phyloP scores from a whole-genome alignment of 2,329 filamentous ascomycete genomes.

The Pestalotiopsis sp. region DNA sequence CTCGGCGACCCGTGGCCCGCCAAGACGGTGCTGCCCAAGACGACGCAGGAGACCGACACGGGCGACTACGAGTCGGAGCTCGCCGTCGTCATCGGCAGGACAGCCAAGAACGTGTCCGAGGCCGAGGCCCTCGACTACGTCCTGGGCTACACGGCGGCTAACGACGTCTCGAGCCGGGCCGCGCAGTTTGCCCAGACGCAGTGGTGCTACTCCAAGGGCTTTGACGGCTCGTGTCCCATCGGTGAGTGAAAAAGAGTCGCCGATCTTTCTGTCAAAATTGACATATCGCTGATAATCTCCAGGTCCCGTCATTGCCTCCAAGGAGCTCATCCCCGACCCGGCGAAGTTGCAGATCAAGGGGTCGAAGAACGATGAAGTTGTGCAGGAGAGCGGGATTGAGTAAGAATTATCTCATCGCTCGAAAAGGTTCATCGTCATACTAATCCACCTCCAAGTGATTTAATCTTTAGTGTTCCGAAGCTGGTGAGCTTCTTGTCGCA shows the following conservation, averaged over 20 bases:
- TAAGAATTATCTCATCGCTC: constrained; percentile 18
- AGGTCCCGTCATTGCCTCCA: constrained; percentile 52
- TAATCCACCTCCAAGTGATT: constrained; percentile 41
- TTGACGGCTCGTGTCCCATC: constrained; percentile 55
- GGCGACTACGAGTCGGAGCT: constrained; percentile 64
- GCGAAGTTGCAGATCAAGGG: constrained; percentile 42
- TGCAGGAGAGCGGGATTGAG: constrained; percentile 46
- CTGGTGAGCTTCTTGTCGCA: constrained; percentile 9
- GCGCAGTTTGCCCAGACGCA: constrained; percentile 57
- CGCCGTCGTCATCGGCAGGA: constrained; percentile 55
- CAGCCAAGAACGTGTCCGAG: constrained; percentile 56
- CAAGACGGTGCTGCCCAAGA: constrained; percentile 54
- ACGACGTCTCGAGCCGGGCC: constrained; percentile 64
- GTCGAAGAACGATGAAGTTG: constrained; percentile 51
- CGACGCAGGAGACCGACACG: constrained; percentile 53
- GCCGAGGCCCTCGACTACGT: constrained; percentile 60
- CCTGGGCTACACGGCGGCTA: constrained; percentile 64
- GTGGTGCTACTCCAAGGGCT: constrained; percentile 62
- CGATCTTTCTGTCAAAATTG: neutral
- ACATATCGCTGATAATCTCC: constrained; percentile 23
- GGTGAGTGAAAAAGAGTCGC: neutral
- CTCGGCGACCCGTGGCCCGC: constrained; percentile 57
- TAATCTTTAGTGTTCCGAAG: constrained; percentile 17
- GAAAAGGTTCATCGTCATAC: constrained; percentile 20
- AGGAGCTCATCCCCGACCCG: constrained; percentile 42